Evolutionary conservation across 495 filamentous ascomycete genomes (phyloP), one percentile per base, ranked within the genome.

Genomic region (Oidiodendron maius): DNA sequence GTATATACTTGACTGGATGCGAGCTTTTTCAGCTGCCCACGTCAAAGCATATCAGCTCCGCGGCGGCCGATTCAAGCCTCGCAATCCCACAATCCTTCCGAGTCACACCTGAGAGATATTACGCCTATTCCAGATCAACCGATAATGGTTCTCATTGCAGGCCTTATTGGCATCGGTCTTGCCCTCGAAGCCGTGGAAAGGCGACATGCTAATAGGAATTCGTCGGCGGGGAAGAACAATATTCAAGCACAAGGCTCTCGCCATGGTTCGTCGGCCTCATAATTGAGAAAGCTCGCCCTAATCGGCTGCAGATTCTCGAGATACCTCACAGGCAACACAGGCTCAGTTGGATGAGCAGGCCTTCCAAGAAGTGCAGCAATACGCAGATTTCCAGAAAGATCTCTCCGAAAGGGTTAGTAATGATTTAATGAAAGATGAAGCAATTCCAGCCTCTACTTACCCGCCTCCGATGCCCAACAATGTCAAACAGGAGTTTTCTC

Each of bases 281-380:
- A 13, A 17, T 15, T 17, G 5, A 5, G 35, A 37, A 28, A 21
- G 13, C 13, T 3, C 3, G 17, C 11, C 36, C 20, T 40, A 44
- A 48, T 4, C 25, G 11, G n/a, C 17, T 4, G 15, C 12, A 46
- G 52, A 40, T 23, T 16, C 34, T 21, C 18, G 17, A 23, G 36
- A 42, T 24, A 28, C 23, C 15, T 38, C 34, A 6, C 9, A 24
- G 9, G 43, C 46, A 10, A 20, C 11, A 15, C 34, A 43, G 5
- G 23, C 20, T 16, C 46, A 46, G 22, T 18, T 24, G 12, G 52
- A 55, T 15, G 46, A 32, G 16, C 35, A 45, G 18, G 52, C 52
- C 16, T 56, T 56, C 44, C 24, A 43, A 22, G 47, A 56, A 32
- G 26, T 56, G 18, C 53, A 56, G 20, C 11, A 45, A 8, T 56